Evolutionary conservation across 2,329 filamentous ascomycete genomes (phyloP).

Genomic region (Fusarium hostae): DNA sequence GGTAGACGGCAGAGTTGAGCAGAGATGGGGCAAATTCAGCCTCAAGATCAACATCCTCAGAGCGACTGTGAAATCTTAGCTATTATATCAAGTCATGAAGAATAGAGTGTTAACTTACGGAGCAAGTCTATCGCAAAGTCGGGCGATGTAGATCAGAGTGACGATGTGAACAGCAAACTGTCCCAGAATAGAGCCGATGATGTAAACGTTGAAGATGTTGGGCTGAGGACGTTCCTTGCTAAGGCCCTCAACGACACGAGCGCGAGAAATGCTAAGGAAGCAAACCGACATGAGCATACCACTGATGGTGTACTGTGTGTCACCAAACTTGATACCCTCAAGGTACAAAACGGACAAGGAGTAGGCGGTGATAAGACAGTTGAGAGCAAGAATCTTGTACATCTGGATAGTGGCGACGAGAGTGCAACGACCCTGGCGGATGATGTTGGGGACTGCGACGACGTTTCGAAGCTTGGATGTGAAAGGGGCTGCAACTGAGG

Average conservation of each 20-base stretch:
- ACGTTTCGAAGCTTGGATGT: constrained; percentile 98
- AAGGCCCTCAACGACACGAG: constrained; percentile 92
- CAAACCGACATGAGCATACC: constrained; percentile 99
- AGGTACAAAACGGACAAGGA: constrained; percentile 95
- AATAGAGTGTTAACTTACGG: constrained; percentile 69
- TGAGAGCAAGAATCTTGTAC: constrained; percentile 99
- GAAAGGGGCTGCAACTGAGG: constrained; percentile 95
- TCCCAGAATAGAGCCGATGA: constrained; percentile 95
- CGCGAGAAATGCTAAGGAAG: constrained; percentile 98
- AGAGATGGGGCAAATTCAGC: constrained; percentile 93
- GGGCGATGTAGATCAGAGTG: constrained; percentile 93
- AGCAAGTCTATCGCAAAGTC: constrained; percentile 85
- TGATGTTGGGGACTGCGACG: constrained; percentile 96
- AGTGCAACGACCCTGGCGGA: constrained; percentile 96
- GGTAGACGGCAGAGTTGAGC: constrained; percentile 96
- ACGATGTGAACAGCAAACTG: constrained; percentile 97
- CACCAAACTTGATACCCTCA: constrained; percentile 98
- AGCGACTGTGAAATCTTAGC: constrained; percentile 55
- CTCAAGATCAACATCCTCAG: constrained; percentile 82
- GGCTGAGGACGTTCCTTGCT: constrained; percentile 98
- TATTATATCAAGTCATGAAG: not conserved
- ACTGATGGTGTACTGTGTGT: constrained; percentile 97
- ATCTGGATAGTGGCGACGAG: constrained; percentile 99
- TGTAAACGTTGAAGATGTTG: constrained; percentile 99
- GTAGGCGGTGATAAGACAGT: constrained; percentile 98